Base-by-base conservation (phyloP, 176 grass and related monocot species). In the Hordeum vulgare region DNA sequence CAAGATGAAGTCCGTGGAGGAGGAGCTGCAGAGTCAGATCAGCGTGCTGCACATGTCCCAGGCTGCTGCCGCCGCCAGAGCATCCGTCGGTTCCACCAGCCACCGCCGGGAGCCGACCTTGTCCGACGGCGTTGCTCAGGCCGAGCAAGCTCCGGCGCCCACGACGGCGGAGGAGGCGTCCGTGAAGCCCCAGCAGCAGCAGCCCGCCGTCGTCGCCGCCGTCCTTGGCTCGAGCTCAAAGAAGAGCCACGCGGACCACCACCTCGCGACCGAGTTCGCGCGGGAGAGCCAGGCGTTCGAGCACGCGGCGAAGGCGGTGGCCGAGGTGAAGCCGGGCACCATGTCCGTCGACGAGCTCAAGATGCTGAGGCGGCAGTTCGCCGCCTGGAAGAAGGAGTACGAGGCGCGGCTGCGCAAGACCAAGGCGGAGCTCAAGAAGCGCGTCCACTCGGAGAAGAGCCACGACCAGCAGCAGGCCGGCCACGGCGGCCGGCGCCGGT, bases 331-430 rank as follows among this genome's bases (percentile, higher is more conserved):
- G 61, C 73, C 34, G 11, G 26, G 77, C 37, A 51, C 56, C 9
- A 81, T 75, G 73, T 82, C 82, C 13, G 83, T 77, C 4, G 66
- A 88, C 13, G 86, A 91, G 66, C 90, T 91, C 7, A 85, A 31
- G 17, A 77, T 47, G 12, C 72, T 90, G 27, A 80, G 74, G 79
- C 80, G 61, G 18, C 79, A 77, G 79, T 94, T 86, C 53, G 56
- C 34, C 18, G 33, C 88, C 5, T 94, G 91, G 88, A 90, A 76
- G 45, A 88, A 90, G 75, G 88, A 88, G 31, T 90, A 88, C 23
- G 86, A 76, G 47, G 57, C 64, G 4, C 75, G 67, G 13, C 75
- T 90, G 14, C 59, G n/a, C 7, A 82, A 88, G 53, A 42, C 85
- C 2, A 88, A 88, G 23, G 79, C 74, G 27, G 67, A 90, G 53